Base-by-base conservation (phyloP, 2,329 filamentous ascomycete species). In the Periconia digitata region DNA sequence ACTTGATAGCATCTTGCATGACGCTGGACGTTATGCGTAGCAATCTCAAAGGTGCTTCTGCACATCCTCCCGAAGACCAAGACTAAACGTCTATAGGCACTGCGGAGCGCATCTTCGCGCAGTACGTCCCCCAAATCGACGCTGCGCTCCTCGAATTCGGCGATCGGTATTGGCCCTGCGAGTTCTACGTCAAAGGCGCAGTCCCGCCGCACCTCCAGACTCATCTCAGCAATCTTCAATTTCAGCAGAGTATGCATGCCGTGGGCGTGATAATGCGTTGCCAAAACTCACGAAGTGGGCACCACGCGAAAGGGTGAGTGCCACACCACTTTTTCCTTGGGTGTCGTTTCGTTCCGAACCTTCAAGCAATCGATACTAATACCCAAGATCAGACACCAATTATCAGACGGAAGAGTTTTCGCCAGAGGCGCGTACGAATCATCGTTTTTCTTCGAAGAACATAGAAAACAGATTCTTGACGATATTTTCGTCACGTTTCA, bases 1-100 rank as follows among this genome's bases (percentile, higher is more conserved):
- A 66, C 5, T 72, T 80, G 72, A 70, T 79, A 17, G 75, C 76
- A 6, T 79, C 76, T 1, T 79, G 77, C 47, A 75, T 80, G 15
- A 68, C 79, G 61, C 62, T 80, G 1, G 76, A 79, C 42, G 73
- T 67, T 46, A 71, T 68, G 12, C 64, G 73, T 35, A 67, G 71
- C 44, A 62, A 57, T 21, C 67, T 54, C 23, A 60, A 50, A 59
- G 67, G 57, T 63, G 46, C 5, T 42, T n/a, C 15, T 17, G 8
- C 32, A 17, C 15, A n/a, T 3, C 8, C 20, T 42, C 27, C 24
- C 58, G 43, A 57, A 38, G 69, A 50, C 23, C 76, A 78, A 49
- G 59, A 69, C 27, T 64, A 72, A 37, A n/a, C n/a, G n/a, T 56
- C 79, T 13, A 37, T 27, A 47, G 38, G 44, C 17, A 41, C 39